phyloP scores from a whole-genome alignment of 257 asterid genomes.

The Euphrasia confusa region DNA sequence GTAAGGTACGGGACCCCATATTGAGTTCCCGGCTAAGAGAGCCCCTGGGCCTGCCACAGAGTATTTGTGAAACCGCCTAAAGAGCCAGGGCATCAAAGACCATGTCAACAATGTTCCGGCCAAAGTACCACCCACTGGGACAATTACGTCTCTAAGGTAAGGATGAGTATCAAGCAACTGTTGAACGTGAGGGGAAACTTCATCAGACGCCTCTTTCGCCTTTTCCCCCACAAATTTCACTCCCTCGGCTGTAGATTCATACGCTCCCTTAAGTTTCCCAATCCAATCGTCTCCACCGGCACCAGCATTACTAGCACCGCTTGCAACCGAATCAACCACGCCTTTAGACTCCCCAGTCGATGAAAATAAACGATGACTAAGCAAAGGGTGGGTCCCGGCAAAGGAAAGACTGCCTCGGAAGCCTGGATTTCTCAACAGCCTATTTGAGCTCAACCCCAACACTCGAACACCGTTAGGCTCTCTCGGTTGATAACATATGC shows the following conservation, averaged over 20 bases:
- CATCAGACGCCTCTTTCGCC: constrained; percentile 53
- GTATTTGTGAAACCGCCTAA: constrained; percentile 64
- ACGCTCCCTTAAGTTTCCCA: constrained; percentile 48
- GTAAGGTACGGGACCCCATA: constrained; percentile 77
- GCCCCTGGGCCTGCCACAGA: constrained; percentile 64
- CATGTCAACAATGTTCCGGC: constrained; percentile 68
- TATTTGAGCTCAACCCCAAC: constrained; percentile 22
- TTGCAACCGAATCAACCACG: constrained; percentile 31
- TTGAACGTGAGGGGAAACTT: constrained; percentile 55
- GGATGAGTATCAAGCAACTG: constrained; percentile 68
- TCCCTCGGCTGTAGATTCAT: constrained; percentile 50
- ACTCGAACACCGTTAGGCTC: constrained; percentile 27
- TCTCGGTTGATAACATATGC: constrained; percentile 28
- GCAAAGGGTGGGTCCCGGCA: constrained; percentile 31
- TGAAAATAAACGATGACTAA: constrained; percentile 43
- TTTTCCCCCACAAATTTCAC: constrained; percentile 50
- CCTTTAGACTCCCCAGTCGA: constrained; percentile 37
- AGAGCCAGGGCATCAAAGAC: constrained; percentile 70
- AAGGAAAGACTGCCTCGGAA: constrained; percentile 26
- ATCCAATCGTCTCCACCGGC: constrained; percentile 55
- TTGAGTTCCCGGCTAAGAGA: constrained; percentile 46
- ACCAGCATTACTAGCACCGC: constrained; percentile 33
- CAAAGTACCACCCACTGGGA: constrained; percentile 72
- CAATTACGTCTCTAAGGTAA: constrained; percentile 77
- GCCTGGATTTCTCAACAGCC: constrained; percentile 23